These are phyloP conservation scores for Ulvella scutata DNA, from an alignment of 139 green algal genomes.

Conservation along the genomic window DNA sequence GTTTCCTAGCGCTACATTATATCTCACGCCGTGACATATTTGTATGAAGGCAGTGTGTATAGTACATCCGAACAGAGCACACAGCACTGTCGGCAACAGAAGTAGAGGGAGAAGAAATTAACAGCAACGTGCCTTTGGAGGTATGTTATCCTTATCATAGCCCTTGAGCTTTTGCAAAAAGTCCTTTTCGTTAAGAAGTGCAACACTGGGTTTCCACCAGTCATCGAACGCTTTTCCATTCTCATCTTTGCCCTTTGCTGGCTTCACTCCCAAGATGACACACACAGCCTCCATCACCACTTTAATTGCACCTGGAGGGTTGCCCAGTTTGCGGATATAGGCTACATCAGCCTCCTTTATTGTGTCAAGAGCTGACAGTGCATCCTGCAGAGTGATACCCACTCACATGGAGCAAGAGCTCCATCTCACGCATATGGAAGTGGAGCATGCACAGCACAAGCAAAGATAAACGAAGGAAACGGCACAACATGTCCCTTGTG, in stretches of 20 bases:
- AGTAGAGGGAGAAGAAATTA: neutral
- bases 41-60: no score
- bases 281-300: conserved; percentile 61
- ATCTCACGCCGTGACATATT: no score
- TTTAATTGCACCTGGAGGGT: conserved; percentile 63
- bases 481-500: no score
- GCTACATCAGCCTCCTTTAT: conserved; percentile 69
- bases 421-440: no score
- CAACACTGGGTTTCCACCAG: conserved; percentile 58
- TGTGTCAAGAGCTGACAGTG: conserved; percentile 57
- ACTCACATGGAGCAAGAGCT: no score
- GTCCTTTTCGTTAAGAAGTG: conserved; percentile 52
- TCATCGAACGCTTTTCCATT: conserved; percentile 42
- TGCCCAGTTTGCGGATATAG: conserved; percentile 43
- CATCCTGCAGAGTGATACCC: no score
- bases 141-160: conserved; percentile 69
- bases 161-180: conserved; percentile 51
- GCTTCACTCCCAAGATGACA: conserved; percentile 56
- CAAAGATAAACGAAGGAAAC: no score
- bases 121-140: conserved; percentile 7
- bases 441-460: no score
- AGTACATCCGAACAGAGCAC: no score
- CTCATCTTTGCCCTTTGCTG: conserved; percentile 40
- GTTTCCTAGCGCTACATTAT: no score
- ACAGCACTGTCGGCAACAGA: no score